phyloP scores from a whole-genome alignment of 345 rosid genomes.

The Sisymbrium irio region DNA sequence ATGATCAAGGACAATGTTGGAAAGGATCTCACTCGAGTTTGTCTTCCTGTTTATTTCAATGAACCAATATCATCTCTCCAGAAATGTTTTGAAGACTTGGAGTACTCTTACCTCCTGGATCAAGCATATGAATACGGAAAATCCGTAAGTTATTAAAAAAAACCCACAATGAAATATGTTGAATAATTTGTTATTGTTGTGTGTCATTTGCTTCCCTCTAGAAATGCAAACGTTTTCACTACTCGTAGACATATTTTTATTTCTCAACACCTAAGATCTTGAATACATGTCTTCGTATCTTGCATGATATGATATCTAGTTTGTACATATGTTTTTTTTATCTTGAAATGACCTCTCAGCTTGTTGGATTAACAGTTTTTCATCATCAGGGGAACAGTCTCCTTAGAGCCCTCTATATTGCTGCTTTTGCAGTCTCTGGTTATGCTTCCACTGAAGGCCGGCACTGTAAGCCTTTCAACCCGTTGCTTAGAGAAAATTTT shows the following conservation, averaged over 20 bases:
- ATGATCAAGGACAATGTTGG: constrained; percentile 99
- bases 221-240: constrained; percentile 7
- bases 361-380: constrained; percentile 26
- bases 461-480: constrained; percentile 96
- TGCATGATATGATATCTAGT: constrained; percentile 50
- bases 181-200: constrained; percentile 2
- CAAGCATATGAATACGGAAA: constrained; percentile 75
- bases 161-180: constrained; percentile 22
- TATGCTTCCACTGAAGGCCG: constrained; percentile 94
- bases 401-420: constrained; percentile 71
- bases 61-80: constrained; percentile 98
- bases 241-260: background rate
- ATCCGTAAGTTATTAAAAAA: constrained; percentile 51
- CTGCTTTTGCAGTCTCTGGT: constrained; percentile 97
- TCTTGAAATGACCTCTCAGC: constrained; percentile 13
- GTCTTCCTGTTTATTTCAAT: constrained; percentile 98
- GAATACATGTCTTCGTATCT: constrained; percentile 31
- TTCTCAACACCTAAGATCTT: background rate
- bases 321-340: background rate
- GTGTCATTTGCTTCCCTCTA: background rate
- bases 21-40: constrained; percentile 93
- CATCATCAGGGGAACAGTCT: constrained; percentile 71
- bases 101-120: constrained; percentile 90
- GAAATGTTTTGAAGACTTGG: constrained; percentile 95
- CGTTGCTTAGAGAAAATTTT: constrained; percentile 93